Evolutionary conservation across 345 rosid genomes (phyloP), one percentile per base, ranked within the genome.

Genomic region (Geranium brycei): DNA sequence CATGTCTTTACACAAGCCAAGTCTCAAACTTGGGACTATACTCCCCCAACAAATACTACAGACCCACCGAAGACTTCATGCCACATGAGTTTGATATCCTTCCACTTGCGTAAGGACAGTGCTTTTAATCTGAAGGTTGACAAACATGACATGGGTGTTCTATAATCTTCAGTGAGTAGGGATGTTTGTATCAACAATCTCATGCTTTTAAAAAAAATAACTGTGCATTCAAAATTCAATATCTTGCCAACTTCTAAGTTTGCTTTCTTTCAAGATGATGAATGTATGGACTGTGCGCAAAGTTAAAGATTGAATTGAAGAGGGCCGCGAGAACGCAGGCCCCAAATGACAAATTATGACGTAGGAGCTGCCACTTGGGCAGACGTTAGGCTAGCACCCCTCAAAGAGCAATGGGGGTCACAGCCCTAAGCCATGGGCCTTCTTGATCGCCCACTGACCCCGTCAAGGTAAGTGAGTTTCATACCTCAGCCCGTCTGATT

Each of bases 41-140:
- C 73, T 93, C 99, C 0, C 95, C 97, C 0, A 86, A 93, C 78
- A 93, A 87, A 72, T 90, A 90, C 71, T 93, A 93, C 75, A 78
- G 91, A 69, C 99, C 96, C 16, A 78, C 89, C 51, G 97, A 90
- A 81, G 99, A 90, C 75, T 84, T 82, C 65, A 93, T 93, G 99
- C 88, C 99, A 10, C 99, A 93, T 69, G 99, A 93, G 68, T 93
- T 85, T 62, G 77, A 83, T 66, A 82, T 86, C 62, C 81, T 89
- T 68, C 84, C 90, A 18, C 60, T 35, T 3, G 0, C 41, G 3
- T 7, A 3, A 35, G 7, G 41, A 35, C 41, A 7, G 41, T 35
- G 1, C 41, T 35, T 4, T 4, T 35, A 35, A 35, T 7, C 10
- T 35, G 4, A 35, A 35, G 41, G 41, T 35, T 35, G 41, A 4